Evolutionary conservation across 805 yeast species (phyloP).

Genomic region (Isabelozyma pseudorhagii): DNA sequence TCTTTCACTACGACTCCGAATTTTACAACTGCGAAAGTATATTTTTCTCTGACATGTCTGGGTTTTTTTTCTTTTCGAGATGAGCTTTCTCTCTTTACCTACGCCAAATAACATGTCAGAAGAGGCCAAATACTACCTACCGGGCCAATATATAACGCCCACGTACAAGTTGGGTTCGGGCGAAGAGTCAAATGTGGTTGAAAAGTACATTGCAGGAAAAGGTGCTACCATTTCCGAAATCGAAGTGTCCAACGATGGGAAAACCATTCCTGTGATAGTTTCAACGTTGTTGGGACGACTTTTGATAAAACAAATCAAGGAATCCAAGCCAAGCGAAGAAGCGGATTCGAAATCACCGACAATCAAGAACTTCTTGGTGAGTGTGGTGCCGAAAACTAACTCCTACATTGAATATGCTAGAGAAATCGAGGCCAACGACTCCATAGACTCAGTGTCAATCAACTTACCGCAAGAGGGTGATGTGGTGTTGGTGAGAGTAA

Average conservation of each 20-base stretch:
- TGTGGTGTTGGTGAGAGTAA: conserved; percentile 71
- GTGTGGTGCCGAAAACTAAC: conserved; percentile 26
- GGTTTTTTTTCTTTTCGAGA: neutral
- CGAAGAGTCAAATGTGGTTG: conserved; percentile 18
- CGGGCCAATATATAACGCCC: conserved; percentile 80
- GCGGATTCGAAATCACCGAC: conserved; percentile 9
- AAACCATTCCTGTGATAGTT: conserved; percentile 41
- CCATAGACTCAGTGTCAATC: conserved; percentile 27
- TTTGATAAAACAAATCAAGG: conserved; percentile 19
- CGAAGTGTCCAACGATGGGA: conserved; percentile 28
- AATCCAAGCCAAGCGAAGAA: conserved; percentile 10
- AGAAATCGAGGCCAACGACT: conserved; percentile 10
- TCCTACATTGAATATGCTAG: conserved; percentile 21
- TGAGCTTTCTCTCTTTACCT: neutral
- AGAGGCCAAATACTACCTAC: conserved; percentile 42
- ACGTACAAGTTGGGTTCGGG: conserved; percentile 29
- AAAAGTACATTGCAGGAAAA: conserved; percentile 56
- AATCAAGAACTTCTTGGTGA: conserved; percentile 22
- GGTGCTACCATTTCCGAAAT: conserved; percentile 58
- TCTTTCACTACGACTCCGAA: neutral
- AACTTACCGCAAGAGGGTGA: conserved; percentile 83
- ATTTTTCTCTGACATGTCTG: neutral
- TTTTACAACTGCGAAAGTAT: neutral
- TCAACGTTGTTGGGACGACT: conserved; percentile 67
- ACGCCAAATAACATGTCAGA: neutral